Evolutionary conservation across 108 stramenopile species (phyloP).

Genomic region (Skeletonema marinoi): DNA sequence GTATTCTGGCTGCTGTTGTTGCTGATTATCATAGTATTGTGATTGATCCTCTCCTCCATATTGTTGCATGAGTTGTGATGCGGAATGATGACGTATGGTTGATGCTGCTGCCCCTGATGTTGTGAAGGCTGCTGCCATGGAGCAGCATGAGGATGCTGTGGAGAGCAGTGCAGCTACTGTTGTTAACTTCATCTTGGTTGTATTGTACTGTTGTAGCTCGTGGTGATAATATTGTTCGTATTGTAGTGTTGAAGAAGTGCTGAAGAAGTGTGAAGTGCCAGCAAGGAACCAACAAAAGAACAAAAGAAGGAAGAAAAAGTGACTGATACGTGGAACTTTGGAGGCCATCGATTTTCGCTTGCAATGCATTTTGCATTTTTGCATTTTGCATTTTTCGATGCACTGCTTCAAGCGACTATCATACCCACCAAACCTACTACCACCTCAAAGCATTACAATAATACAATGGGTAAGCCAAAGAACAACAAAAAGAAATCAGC

Average conservation of each 20-base stretch:
- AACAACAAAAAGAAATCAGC: neutral
- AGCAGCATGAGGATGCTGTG: neutral
- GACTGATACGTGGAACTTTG: neutral
- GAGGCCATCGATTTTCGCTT: neutral
- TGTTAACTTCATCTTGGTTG: neutral
- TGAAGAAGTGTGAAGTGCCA: too few relatives aligned
- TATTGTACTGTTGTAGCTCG: too few relatives aligned
- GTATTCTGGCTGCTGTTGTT: neutral
- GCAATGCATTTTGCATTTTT: too few relatives aligned
- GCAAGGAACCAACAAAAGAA: neutral
- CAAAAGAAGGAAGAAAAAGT: too few relatives aligned
- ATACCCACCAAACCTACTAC: too few relatives aligned
- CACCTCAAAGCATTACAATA: neutral
- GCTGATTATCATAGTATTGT: conserved; percentile 1
- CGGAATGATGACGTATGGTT: neutral
- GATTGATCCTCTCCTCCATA: neutral
- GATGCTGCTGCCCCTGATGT: neutral
- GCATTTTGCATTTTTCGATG: too few relatives aligned
- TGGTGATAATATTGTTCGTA: too few relatives aligned
- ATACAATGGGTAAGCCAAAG: neutral
- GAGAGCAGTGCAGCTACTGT: neutral
- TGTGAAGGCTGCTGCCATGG: neutral
- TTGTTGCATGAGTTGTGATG: conserved; percentile 1
- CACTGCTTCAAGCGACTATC: too few relatives aligned
- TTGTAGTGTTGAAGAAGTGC: too few relatives aligned